phyloP scores from a whole-genome alignment of 208 protist genomes.

The Crithidia brevicula region DNA sequence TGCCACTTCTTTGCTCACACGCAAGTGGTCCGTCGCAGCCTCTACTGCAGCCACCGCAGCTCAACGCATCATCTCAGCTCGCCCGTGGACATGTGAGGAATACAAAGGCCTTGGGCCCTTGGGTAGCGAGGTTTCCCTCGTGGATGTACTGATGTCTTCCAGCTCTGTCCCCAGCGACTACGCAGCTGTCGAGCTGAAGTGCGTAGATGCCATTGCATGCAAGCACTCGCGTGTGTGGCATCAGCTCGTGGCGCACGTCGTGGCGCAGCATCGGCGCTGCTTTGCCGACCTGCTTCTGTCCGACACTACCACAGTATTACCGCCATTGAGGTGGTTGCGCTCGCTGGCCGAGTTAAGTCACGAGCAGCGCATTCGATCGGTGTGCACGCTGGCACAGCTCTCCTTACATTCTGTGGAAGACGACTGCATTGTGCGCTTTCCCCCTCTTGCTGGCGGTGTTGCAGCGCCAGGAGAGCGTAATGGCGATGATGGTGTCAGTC shows the following conservation, averaged over 20 bases:
- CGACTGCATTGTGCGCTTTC: not conserved
- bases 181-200: constrained; percentile 11
- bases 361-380: not conserved
- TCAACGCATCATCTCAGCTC: not conserved
- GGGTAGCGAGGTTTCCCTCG: not conserved
- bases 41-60: not conserved
- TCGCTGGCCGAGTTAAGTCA: not conserved
- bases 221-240: constrained; percentile 6
- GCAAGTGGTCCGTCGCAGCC: not conserved
- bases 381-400: constrained; percentile 9
- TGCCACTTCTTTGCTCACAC: not conserved
- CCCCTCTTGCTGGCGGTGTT: too few species aligned
- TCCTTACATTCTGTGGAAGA: not conserved
- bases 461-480: too few species aligned
- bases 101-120: not conserved
- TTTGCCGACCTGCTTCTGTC: not conserved
- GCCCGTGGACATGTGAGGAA: constrained; percentile 4
- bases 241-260: not conserved
- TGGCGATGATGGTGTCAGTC: too few species aligned
- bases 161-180: too few species aligned
- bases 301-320: not conserved
- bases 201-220: constrained; percentile 3
- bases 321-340: constrained; percentile 15
- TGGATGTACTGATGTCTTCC: not conserved
- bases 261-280: not conserved